Conservation (phyloP, 768 basidiomycete genomes). For the Tephrocybe sp. region DNA sequence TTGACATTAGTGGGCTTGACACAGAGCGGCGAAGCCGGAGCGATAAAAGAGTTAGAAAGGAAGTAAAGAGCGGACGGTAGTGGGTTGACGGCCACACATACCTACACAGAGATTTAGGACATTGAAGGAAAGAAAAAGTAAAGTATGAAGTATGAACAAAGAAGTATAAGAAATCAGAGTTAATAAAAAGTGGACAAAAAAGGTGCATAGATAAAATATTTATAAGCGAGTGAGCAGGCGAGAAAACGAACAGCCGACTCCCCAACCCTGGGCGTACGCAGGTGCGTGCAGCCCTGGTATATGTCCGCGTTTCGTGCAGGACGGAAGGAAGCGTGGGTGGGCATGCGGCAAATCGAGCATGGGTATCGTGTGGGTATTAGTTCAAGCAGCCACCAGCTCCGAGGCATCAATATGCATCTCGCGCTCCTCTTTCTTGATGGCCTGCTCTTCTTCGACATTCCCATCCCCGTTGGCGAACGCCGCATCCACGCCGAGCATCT, state of each 20-base stretch:
- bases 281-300: not conserved
- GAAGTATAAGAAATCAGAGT: constrained; percentile 21
- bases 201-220: constrained; percentile 31
- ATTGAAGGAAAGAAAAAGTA: constrained; percentile 15
- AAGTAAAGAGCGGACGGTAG: constrained; percentile 22
- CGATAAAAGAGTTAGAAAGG: not conserved
- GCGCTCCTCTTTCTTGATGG: constrained; percentile 28
- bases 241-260: constrained; percentile 66
- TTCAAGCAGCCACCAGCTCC: constrained; percentile 19
- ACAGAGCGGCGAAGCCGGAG: not conserved
- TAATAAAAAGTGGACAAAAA: constrained; percentile 36
- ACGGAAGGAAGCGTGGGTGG: constrained; percentile 1
- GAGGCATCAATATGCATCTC: constrained; percentile 44
- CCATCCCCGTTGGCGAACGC: constrained; percentile 26
- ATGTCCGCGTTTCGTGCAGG: constrained; percentile 2
- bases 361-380: constrained; percentile 8
- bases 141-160: constrained; percentile 24
- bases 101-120: constrained; percentile 6
- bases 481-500: constrained; percentile 33
- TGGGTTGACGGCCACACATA: constrained; percentile 2
- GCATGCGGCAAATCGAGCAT: constrained; percentile 5
- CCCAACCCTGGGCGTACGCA: constrained; percentile 23
- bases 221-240: constrained; percentile 32
- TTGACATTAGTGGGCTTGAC: constrained; percentile 6
- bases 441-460: constrained; percentile 16